A percentile compares a stretch with the other conserved stretches of the same genome.
phyloP scores from a whole-genome alignment of 345 rosid genomes.

The Lumnitzera littorea region DNA sequence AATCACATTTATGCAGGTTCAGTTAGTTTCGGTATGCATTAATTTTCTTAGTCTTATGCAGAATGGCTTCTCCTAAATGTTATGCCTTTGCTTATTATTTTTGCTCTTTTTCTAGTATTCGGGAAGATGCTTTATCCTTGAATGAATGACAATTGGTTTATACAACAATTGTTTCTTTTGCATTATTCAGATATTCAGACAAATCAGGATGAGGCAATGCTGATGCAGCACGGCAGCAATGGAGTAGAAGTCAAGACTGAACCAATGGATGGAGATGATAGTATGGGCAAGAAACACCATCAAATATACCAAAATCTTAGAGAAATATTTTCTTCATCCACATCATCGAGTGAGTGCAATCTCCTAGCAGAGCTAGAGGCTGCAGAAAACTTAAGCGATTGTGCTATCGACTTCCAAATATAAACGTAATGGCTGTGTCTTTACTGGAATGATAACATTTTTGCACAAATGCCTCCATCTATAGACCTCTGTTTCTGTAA shows the following conservation, averaged over 20 bases:
- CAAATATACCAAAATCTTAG: slow-evolving; percentile 28
- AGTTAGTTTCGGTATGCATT: no score
- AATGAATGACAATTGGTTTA: no score
- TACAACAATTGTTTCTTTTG: not conserved
- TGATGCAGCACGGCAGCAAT: not conserved
- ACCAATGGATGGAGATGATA: slow-evolving; percentile 4
- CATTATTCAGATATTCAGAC: not conserved
- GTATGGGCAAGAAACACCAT: slow-evolving; percentile 7
- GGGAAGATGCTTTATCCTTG: no score
- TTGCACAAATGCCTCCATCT: not conserved
- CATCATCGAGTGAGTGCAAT: slow-evolving; percentile 14
- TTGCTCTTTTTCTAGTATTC: no score
- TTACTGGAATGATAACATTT: not conserved
- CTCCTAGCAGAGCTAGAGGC: slow-evolving; percentile 34
- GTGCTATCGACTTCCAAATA: slow-evolving; percentile 56
- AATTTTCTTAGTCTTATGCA: no score
- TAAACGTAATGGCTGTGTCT: slow-evolving; percentile 13
- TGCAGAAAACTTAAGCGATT: slow-evolving; percentile 38
- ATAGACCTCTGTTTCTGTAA: not conserved
- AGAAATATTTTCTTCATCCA: slow-evolving; percentile 22
- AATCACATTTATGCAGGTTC: no score
- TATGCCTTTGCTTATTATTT: no score
- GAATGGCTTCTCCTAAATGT: no score
- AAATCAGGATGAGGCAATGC: no score
- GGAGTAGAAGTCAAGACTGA: slow-evolving; percentile 10